Base-by-base conservation (phyloP, 2,329 filamentous ascomycete genomes). In the Tolypocladium ophioglossoides region DNA sequence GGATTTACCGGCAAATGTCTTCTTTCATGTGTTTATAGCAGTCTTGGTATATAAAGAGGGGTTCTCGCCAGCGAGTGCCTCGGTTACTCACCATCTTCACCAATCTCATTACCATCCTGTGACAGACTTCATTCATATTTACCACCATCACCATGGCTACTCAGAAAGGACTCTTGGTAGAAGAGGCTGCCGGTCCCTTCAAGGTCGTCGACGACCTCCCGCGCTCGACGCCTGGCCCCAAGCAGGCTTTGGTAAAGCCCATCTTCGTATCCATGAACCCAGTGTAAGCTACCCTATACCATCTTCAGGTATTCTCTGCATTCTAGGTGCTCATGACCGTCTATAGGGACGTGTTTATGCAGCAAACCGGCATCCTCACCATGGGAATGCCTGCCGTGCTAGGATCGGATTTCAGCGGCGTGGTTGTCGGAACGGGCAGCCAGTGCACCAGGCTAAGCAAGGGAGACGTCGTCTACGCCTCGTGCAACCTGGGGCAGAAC, bases 391-490 rank as follows among this genome's bases (percentile, higher is more conserved):
- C 71, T 1, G 68, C 68, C 2, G 63, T 73, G 16, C 58, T 72
- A 0, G 70, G 71, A 16, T 71, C 68, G 47, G 71, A 73, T 48
- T 68, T 63, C 11, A 63, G 62, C 2, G 71, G 68, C 8, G 51
- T 66, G 6, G 68, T 72, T 3, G 52, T 66, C 22, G 64, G 66
- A 16, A 55, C 62, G 20, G 69, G 69, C 0, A 52, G 60, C 2
- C 61, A 59, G 18, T 66, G 67, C 40, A 57, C 52, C 7, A 68
- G 62, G 52, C 62, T 73, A 50, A 62, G 63, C 24, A 52, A 53
- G 5, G 70, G 70, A 1, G 70, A 73, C 58, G 61, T 59, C 20
- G 60, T 70, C 39, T 73, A 65, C 55, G 68, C 69, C 2, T 70
- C 67, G 54, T 66, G 66, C 2, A 63, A 62, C 12, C 52, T 72